These are phyloP conservation scores for Talaromyces stipitatus DNA, from an alignment of 495 filamentous ascomycete genomes.

Conservation along the genomic window DNA sequence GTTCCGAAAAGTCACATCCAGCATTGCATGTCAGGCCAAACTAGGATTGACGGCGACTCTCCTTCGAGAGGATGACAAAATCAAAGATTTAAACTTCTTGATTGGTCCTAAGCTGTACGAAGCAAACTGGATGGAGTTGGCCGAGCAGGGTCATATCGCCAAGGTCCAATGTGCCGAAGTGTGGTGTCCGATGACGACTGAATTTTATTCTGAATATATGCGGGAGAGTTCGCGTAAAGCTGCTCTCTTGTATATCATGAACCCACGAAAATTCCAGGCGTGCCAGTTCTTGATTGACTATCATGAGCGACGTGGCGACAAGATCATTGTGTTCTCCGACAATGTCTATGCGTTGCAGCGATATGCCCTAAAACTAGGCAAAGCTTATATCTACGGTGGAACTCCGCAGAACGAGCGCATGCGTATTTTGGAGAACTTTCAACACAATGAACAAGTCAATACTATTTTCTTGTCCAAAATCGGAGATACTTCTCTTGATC, in stretches of 20 bases:
- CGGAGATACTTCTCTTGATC: constrained; percentile 92
- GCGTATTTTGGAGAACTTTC: constrained; percentile 90
- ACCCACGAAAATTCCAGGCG: constrained; percentile 93
- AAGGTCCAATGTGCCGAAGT: constrained; percentile 97
- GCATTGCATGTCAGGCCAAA: constrained; percentile 90
- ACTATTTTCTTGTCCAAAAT: constrained; percentile 98
- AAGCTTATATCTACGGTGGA: constrained; percentile 89
- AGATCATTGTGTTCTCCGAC: constrained; percentile 98
- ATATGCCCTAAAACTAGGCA: constrained; percentile 78
- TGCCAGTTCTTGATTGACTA: constrained; percentile 97
- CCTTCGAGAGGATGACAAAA: constrained; percentile 96
- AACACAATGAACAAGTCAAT: constrained; percentile 86
- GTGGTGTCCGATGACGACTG: constrained; percentile 98
- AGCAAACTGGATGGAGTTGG: constrained; percentile 98
- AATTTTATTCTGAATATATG: constrained; percentile 95
- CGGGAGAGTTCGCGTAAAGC: constrained; percentile 60
- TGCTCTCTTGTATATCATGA: constrained; percentile 88
- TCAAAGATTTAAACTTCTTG: constrained; percentile 92
- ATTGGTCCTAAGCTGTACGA: constrained; percentile 98
- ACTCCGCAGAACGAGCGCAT: constrained; percentile 83
- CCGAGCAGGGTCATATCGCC: constrained; percentile 93
- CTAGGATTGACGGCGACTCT: constrained; percentile 94
- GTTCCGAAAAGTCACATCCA: constrained; percentile 86
- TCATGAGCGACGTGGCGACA: constrained; percentile 93
- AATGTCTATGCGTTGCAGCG: constrained; percentile 89